Evolutionary conservation across 75 land plant genomes (phyloP), one percentile per base, ranked within the genome.

Genomic region (Selaginella tamariscina): DNA sequence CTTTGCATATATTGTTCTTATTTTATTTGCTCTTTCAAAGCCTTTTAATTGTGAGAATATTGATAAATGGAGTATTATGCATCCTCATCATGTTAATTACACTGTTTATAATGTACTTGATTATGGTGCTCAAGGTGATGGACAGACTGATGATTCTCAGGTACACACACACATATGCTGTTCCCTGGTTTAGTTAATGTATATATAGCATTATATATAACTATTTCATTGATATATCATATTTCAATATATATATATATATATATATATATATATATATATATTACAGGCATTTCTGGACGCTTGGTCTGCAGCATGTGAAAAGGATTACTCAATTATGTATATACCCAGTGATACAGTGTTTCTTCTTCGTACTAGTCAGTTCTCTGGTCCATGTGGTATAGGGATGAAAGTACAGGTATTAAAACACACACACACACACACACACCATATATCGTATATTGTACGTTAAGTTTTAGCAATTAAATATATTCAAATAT

Each of bases 231-330:
- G n/a, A n/a, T n/a, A n/a, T n/a, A n/a, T n/a, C n/a, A n/a, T n/a
- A n/a, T n/a, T n/a, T n/a, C n/a, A n/a, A n/a, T n/a, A n/a, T n/a
- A n/a, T n/a, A n/a, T n/a, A n/a, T n/a, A n/a, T n/a, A n/a, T n/a
- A n/a, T n/a, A n/a, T n/a, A n/a, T n/a, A n/a, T n/a, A n/a, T n/a
- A n/a, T n/a, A n/a, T n/a, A n/a, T n/a, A n/a, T n/a, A n/a, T n/a
- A n/a, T n/a, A n/a, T n/a, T n/a, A n/a, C 8, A 72, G 74, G 74
- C 74, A 22, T 72, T 72, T 29, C 27, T 54, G 57, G 24, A 32
- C 29, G 74, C 70, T 15, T 72, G 74, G 74, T 54, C 1, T 18
- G 22, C 31, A 44, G 74, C 74, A 15, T 72, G 74, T 30, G 65
- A 31, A 22, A 49, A 28, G 32, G 30, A 68, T 15, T 54, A 27